Percentiles rank a stretch among this genome's conserved stretches.
phyloP scores from a whole-genome alignment of 2,329 filamentous ascomycete species.

The Raffaelea ambrosiae region DNA sequence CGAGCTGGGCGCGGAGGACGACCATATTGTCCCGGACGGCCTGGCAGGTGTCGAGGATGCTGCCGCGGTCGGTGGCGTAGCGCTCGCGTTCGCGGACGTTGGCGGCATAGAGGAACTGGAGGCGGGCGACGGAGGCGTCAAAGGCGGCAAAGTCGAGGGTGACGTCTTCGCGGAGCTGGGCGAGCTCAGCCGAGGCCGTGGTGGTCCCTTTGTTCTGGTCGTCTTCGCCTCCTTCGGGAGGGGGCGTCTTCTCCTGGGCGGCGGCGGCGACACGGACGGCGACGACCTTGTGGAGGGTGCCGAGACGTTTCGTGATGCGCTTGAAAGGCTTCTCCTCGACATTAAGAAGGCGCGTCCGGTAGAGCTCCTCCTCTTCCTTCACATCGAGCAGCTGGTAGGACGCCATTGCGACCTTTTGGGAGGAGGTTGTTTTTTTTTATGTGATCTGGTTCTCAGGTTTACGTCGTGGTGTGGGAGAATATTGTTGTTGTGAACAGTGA shows the following conservation, averaged over 20 bases:
- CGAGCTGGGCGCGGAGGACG: constrained; percentile 64
- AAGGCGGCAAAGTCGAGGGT: constrained; percentile 84
- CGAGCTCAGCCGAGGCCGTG: constrained; percentile 31
- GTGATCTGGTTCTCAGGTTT: background rate
- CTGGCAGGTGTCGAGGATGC: constrained; percentile 71
- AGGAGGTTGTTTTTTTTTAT: background rate
- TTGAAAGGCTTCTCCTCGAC: constrained; percentile 92
- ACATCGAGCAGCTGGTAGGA: constrained; percentile 62
- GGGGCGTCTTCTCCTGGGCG: constrained; percentile 54
- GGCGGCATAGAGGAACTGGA: constrained; percentile 77
- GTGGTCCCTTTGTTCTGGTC: constrained; percentile 2
- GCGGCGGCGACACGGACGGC: constrained; percentile 35
- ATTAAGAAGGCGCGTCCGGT: constrained; percentile 77
- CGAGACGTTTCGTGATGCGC: constrained; percentile 74
- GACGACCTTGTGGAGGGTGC: constrained; percentile 58
- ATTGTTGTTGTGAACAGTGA: too few species aligned
- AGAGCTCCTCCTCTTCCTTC: constrained; percentile 72
- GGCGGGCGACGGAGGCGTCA: constrained; percentile 75
- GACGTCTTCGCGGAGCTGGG: constrained; percentile 73
- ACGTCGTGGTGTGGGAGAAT: too few species aligned
- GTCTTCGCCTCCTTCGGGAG: constrained; percentile 40
- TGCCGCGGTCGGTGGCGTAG: constrained; percentile 71
- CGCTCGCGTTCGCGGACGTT: constrained; percentile 77
- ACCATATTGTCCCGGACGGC: constrained; percentile 67
- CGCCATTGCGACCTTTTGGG: background rate